phyloP scores from a whole-genome alignment of 148 eudicot genomes.

The Rheum nobile region DNA sequence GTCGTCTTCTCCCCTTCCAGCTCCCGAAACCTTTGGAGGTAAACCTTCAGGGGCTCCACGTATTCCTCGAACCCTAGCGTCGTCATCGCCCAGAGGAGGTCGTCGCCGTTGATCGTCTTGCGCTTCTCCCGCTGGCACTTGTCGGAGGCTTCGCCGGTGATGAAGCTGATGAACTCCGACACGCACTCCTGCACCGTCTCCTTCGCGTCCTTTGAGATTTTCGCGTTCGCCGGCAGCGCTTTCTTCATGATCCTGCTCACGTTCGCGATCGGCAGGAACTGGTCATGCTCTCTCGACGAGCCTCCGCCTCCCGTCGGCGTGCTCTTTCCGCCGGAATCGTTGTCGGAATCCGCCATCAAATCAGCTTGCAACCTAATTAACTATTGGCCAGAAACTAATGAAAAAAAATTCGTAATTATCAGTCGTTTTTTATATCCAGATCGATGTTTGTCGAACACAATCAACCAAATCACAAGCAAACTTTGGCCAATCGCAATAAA shows the following conservation, averaged over 20 bases:
- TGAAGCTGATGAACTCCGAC: conserved; percentile 53
- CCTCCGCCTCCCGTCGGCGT: conserved; percentile 13
- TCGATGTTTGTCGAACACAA: neutral
- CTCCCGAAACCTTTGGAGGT: conserved; percentile 45
- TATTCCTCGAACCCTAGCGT: conserved; percentile 55
- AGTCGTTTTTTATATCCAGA: neutral
- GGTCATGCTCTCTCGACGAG: conserved; percentile 40
- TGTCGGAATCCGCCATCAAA: conserved; percentile 54
- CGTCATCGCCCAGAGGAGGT: conserved; percentile 55
- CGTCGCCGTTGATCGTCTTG: conserved; percentile 61
- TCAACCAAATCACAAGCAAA: conserved; percentile 1
- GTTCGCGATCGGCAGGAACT: conserved; percentile 50
- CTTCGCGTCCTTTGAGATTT: conserved; percentile 49
- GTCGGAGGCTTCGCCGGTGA: conserved; percentile 52
- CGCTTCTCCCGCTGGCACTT: conserved; percentile 53
- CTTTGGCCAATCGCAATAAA: neutral
- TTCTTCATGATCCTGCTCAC: conserved; percentile 54
- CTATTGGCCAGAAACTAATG: neutral
- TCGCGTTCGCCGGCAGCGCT: conserved; percentile 45
- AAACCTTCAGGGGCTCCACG: conserved; percentile 43
- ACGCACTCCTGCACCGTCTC: conserved; percentile 60
- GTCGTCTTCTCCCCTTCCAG: conserved; percentile 41
- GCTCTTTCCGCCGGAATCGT: conserved; percentile 43
- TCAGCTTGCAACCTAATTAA: neutral
- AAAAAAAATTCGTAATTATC: neutral